Evolutionary conservation across 331 rosid species (phyloP).

Genomic region (Malus hybrid): DNA sequence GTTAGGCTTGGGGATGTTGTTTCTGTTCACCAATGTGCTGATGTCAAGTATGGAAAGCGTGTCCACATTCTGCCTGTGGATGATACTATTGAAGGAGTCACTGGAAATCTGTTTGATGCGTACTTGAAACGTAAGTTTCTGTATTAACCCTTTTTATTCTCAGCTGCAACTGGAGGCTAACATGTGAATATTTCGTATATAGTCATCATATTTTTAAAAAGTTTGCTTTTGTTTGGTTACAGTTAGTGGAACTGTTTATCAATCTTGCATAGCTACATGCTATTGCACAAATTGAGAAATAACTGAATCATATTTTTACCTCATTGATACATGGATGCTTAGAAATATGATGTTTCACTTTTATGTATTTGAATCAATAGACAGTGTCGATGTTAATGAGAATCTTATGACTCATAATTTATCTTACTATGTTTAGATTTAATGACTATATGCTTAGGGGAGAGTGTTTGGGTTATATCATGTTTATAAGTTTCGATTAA

Average conservation of each 20-base stretch:
- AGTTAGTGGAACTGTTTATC: neutral
- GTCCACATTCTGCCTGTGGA: conserved; percentile 94
- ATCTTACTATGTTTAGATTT: neutral
- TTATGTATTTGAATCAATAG: neutral
- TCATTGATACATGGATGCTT: neutral
- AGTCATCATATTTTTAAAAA: no score
- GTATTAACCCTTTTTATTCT: neutral
- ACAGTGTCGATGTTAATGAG: neutral
- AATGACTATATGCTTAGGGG: neutral
- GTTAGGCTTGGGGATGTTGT: conserved; percentile 96
- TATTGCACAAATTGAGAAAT: neutral
- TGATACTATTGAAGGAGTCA: conserved; percentile 89
- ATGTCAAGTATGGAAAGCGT: conserved; percentile 90
- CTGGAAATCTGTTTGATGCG: conserved; percentile 82
- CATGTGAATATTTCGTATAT: no score
- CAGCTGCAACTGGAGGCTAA: neutral
- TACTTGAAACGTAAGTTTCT: conserved; percentile 82
- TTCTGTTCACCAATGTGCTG: conserved; percentile 87
- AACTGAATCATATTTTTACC: neutral
- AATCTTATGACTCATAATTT: neutral
- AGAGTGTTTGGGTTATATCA: neutral
- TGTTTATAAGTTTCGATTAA: neutral
- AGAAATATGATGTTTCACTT: neutral
- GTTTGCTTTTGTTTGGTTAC: neutral
- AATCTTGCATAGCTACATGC: neutral